A percentile compares a stretch with the other conserved stretches of the same genome.
Evolutionary conservation across 2,329 filamentous ascomycete species (phyloP).

Genomic region (Colletotrichum aenigma): DNA sequence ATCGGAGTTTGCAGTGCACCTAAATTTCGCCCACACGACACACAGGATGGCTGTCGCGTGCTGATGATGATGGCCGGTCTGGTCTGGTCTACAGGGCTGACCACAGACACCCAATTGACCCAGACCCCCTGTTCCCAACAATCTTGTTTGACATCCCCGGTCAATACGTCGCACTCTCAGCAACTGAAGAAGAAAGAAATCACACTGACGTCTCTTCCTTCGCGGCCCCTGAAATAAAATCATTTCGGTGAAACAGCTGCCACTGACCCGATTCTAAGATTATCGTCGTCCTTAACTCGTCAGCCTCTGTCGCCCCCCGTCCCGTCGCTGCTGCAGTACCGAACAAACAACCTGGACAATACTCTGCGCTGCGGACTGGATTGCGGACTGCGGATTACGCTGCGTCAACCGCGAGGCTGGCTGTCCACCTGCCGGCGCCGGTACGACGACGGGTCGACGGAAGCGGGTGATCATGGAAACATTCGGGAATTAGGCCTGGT

Average conservation of each 20-base stretch:
- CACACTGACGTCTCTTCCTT: not conserved
- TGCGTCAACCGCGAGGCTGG: not conserved
- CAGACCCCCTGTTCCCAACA: not conserved
- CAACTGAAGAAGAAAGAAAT: not conserved
- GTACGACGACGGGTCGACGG: not conserved
- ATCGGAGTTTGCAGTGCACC: not conserved
- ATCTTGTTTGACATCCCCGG: not conserved
- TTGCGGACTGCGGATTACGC: not conserved
- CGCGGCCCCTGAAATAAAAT: not conserved
- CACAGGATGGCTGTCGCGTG: conserved; percentile 5
- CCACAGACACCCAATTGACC: not conserved
- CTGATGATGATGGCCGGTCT: not conserved
- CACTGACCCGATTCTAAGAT: conserved; percentile 1
- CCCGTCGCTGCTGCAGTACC: not conserved
- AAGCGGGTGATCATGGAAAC: not conserved
- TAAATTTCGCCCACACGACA: not conserved
- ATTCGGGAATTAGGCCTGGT: not conserved
- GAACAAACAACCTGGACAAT: not conserved
- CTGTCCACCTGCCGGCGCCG: not conserved
- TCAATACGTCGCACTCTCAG: not conserved
- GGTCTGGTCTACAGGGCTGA: not conserved
- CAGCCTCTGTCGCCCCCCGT: not conserved
- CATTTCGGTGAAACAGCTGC: conserved; percentile 13
- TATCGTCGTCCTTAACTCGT: not conserved
- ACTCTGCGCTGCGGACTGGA: not conserved